phyloP scores from a whole-genome alignment of 495 filamentous ascomycete species.

The Annulohypoxylon maeteangense region DNA sequence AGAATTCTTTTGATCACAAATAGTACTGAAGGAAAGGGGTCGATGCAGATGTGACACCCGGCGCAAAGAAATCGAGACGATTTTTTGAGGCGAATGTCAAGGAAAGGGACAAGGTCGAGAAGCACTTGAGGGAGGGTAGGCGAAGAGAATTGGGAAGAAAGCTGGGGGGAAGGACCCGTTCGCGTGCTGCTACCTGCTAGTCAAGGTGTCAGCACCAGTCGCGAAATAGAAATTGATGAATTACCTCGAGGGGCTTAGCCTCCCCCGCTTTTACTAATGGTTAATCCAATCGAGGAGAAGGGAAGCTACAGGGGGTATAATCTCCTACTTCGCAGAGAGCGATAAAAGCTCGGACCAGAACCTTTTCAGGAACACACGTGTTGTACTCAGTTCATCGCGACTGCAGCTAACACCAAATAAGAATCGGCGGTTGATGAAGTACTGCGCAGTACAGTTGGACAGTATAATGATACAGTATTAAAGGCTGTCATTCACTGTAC shows the following conservation, averaged over 20 bases:
- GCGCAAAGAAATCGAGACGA: conserved; percentile 44
- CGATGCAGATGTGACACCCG: conserved; percentile 41
- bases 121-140: conserved; percentile 12
- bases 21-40: conserved; percentile 22
- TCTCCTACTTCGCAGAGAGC: conserved; percentile 15
- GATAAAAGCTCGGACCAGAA: conserved; percentile 26
- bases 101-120: conserved; percentile 29
- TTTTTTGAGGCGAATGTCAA: conserved; percentile 36
- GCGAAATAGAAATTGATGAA: conserved; percentile 45
- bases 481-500: neutral
- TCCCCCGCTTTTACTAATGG: neutral
- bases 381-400: conserved; percentile 7
- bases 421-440: neutral
- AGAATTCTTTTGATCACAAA: conserved; percentile 19
- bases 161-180: conserved; percentile 36
- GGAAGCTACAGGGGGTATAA: conserved; percentile 10
- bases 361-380: conserved; percentile 17
- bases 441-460: neutral
- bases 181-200: conserved; percentile 29
- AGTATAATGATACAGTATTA: conserved; percentile 3
- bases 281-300: conserved; percentile 31
- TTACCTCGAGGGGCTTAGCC: conserved; percentile 34
- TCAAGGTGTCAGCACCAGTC: conserved; percentile 36
- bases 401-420: conserved; percentile 3
- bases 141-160: conserved; percentile 31